A percentile compares a stretch with the other conserved stretches of the same genome.
Evolutionary conservation across 2,329 filamentous ascomycete genomes (phyloP).

Genomic region (Iodosphaeria phyllophila): DNA sequence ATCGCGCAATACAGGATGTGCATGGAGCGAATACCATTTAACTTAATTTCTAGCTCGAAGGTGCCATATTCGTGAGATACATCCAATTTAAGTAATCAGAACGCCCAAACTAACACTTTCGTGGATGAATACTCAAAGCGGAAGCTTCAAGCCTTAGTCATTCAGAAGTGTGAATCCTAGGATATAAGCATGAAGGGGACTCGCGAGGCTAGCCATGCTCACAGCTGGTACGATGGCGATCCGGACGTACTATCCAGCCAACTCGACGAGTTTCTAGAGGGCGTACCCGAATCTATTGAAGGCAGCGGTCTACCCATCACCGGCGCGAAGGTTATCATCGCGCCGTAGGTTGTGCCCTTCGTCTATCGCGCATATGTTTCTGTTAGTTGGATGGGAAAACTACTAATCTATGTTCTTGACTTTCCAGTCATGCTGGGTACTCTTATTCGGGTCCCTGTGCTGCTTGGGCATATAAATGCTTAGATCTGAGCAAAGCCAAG

Average conservation of each 20-base stretch:
- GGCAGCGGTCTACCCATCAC: constrained; percentile 44
- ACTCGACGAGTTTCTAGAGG: constrained; percentile 56
- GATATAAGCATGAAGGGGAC: constrained; percentile 14
- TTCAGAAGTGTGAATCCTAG: background rate
- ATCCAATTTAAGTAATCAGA: too few relatives aligned
- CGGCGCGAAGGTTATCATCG: constrained; percentile 71
- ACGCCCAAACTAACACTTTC: too few relatives aligned
- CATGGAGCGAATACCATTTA: too few relatives aligned
- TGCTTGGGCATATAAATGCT: constrained; percentile 82
- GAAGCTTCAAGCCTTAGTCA: too few relatives aligned
- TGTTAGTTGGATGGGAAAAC: background rate
- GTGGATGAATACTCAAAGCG: too few relatives aligned
- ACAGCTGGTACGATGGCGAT: constrained; percentile 66
- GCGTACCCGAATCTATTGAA: constrained; percentile 48
- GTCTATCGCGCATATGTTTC: background rate
- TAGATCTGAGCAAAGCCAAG: constrained; percentile 68
- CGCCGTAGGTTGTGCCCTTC: too few relatives aligned
- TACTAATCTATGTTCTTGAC: constrained; percentile 1
- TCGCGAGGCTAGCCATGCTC: constrained; percentile 54
- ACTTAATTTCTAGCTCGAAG: too few relatives aligned
- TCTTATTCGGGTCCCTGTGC: constrained; percentile 79
- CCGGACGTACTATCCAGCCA: constrained; percentile 40
- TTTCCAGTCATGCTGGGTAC: constrained; percentile 73
- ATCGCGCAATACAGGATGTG: too few relatives aligned
- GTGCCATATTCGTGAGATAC: too few relatives aligned